Percentiles rank a stretch among this genome's conserved stretches.
Evolutionary conservation across 441 rosid genomes (phyloP).

Genomic region (Bruguiera hainesii): DNA sequence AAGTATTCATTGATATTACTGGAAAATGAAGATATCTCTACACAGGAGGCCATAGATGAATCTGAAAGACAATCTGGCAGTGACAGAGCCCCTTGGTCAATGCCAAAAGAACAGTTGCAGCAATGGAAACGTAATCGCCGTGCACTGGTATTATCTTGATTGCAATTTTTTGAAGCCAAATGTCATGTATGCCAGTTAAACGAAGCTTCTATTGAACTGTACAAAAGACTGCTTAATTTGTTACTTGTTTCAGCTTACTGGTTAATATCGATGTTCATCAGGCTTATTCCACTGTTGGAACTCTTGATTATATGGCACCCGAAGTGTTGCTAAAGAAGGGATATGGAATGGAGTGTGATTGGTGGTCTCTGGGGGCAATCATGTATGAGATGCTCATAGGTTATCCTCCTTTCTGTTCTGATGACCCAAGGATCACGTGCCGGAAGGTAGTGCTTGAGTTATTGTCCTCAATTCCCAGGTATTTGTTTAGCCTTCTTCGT

Average conservation of each 20-base stretch:
- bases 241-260: conserved; percentile 10
- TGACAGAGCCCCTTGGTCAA: conserved; percentile 66
- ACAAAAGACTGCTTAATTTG: conserved; percentile 1
- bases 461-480: conserved; percentile 10
- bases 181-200: too few relatives aligned
- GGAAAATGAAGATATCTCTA: conserved; percentile 57
- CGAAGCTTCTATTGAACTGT: too few relatives aligned
- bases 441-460: conserved; percentile 62
- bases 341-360: conserved; percentile 92
- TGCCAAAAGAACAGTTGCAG: conserved; percentile 76
- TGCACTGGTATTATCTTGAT: conserved; percentile 57
- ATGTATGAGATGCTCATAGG: conserved; percentile 93
- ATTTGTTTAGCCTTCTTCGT: conserved; percentile 8
- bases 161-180: not conserved
- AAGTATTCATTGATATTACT: conserved; percentile 74
- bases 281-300: conserved; percentile 98
- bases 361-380: conserved; percentile 99
- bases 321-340: conserved; percentile 91
- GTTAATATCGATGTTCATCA: conserved; percentile 28
- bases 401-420: conserved; percentile 93
- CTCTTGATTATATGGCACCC: conserved; percentile 98
- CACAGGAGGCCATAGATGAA: conserved; percentile 47
- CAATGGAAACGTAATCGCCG: conserved; percentile 97
- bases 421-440: conserved; percentile 87
- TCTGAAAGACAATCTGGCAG: conserved; percentile 40